Base-by-base conservation (phyloP, 176 grass and related monocot species). In the Aegilops longissima region DNA sequence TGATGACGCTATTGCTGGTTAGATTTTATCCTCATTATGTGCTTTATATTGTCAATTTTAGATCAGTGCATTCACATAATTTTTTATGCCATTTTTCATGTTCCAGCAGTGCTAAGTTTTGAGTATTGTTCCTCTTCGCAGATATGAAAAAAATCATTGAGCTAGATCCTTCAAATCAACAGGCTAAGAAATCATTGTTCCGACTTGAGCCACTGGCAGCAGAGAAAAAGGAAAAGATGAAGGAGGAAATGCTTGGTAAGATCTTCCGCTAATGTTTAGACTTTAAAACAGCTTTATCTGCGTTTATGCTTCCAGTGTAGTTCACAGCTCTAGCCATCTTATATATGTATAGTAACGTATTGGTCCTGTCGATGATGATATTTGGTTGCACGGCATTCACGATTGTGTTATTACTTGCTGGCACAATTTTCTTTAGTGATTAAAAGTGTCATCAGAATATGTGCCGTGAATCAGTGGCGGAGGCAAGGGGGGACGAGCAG, bases 241-340 rank as follows among this genome's bases (percentile, higher is more conserved):
- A 99, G 67, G 97, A 99, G 87, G 97, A 99, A 85, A 94, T 96
- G 97, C 94, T 96, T 36, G 94, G 94, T 96, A 90, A 92, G 62
- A 20, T 86, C 38, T 45, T 88, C 29, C 16, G 12, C 27, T 12
- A 82, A 31, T 78, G 47, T 52, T 10, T 52, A 34, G 27, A 56
- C 4, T 77, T 16, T 44, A 36, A 31, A 10, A 33, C 30, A 86
- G 2, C 1, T 78, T 84, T 70, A 33, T 78, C 12, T 70, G 36
- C 1, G 7, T 76, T 66, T 76, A 31, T 45, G 17, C n/a, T 80
- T 49, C 56, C 8, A 30, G 54, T 33, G 16, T 81, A 36, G 14
- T 11, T 61, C 65, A 24, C 5, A 79, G 34, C 0, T 87, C 21
- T 75, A 31, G 35, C 5, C 38, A 30, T 33, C 35, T 34, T 80